Percentiles rank a stretch among this genome's conserved stretches.
Evolutionary conservation across 768 basidiomycete genomes (phyloP).

Genomic region (Boletus sp.): DNA sequence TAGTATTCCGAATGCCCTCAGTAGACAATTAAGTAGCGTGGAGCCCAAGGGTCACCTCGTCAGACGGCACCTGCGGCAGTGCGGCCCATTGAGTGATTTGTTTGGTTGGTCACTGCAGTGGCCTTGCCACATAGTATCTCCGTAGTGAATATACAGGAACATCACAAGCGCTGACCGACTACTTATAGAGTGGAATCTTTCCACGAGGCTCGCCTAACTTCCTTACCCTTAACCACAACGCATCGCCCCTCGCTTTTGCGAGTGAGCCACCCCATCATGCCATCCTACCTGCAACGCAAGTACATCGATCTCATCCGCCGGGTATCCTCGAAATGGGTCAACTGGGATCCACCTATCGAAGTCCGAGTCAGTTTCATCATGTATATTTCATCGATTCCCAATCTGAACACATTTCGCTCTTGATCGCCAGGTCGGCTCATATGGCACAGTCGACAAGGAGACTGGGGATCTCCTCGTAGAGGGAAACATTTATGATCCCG

Average conservation of each 20-base stretch:
- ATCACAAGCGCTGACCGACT: no score
- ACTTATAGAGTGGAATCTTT: no score
- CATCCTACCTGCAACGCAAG: slow-evolving; percentile 25
- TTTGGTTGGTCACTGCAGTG: no score
- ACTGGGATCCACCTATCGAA: slow-evolving; percentile 34
- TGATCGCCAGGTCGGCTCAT: slow-evolving; percentile 33
- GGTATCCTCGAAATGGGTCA: slow-evolving; percentile 36
- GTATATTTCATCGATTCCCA: not conserved
- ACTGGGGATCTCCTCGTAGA: slow-evolving; percentile 33
- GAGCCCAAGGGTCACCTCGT: no score
- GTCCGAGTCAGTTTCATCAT: slow-evolving; percentile 22
- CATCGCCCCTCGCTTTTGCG: not conserved
- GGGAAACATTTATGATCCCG: slow-evolving; percentile 35
- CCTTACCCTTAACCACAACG: not conserved
- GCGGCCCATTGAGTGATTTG: no score
- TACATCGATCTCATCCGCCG: slow-evolving; percentile 35
- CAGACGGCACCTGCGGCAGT: no score
- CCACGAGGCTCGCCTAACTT: not conserved
- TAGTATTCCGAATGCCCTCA: no score
- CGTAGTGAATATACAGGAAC: no score
- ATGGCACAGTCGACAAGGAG: slow-evolving; percentile 31
- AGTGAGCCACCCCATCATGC: slow-evolving; percentile 2
- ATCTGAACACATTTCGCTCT: not conserved
- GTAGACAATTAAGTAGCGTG: no score
- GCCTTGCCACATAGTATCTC: no score